Evolutionary conservation across 768 basidiomycete species (phyloP).

Genomic region (Russula olivacea): DNA sequence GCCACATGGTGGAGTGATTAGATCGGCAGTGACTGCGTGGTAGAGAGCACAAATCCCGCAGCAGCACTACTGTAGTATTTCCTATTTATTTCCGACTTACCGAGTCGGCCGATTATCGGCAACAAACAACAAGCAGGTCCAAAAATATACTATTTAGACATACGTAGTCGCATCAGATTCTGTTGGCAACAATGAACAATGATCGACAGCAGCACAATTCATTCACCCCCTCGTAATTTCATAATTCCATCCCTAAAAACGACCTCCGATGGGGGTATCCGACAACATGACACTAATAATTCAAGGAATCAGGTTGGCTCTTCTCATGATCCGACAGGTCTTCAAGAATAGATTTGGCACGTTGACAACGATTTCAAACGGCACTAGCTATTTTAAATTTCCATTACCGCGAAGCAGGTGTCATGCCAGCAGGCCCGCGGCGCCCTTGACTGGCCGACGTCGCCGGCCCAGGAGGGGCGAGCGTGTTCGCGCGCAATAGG

Average conservation of each 20-base stretch:
- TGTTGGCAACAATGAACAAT: slow-evolving; percentile 12
- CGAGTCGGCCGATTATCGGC: neutral
- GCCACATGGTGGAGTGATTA: neutral
- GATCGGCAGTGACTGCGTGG: neutral
- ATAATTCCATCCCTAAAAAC: neutral
- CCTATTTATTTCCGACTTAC: neutral
- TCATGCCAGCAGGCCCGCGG: slow-evolving; percentile 21
- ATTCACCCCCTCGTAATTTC: neutral
- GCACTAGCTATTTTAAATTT: slow-evolving; percentile 9
- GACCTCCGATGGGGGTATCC: neutral
- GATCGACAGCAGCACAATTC: neutral
- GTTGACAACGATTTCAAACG: neutral
- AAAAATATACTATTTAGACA: neutral
- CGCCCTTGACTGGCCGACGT: neutral
- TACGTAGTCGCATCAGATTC: slow-evolving; percentile 4
- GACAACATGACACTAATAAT: neutral
- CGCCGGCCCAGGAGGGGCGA: slow-evolving; percentile 8
- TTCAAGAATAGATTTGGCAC: neutral
- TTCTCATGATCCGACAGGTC: neutral
- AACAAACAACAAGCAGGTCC: neutral
- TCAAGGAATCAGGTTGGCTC: neutral
- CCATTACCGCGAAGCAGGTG: slow-evolving; percentile 18
- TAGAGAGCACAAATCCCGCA: neutral
- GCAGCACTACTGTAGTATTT: too few relatives aligned
- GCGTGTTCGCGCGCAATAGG: neutral